These are phyloP conservation scores for Spongispora temasekensis DNA, from an alignment of 1,284 basidiomycete genomes.

Conservation along the genomic window DNA sequence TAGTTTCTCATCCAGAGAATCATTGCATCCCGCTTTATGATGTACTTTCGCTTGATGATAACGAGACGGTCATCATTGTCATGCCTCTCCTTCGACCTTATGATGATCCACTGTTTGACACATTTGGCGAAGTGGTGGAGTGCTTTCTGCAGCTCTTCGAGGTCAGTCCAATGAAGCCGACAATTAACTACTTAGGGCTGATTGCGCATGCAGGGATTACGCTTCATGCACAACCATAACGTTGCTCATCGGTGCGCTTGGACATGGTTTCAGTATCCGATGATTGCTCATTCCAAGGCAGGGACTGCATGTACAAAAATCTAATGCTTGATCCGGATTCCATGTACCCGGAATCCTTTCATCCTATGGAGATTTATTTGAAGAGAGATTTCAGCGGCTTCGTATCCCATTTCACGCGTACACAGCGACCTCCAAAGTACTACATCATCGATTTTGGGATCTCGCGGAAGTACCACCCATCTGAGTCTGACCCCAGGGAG, in stretches of 20 bases:
- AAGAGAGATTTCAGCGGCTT: background rate
- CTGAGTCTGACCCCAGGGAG: background rate
- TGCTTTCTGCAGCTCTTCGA: slow-evolving; percentile 20
- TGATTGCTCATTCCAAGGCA: background rate
- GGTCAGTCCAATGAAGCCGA: background rate
- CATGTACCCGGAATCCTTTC: background rate
- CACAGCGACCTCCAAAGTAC: background rate
- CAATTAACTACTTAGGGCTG: slow-evolving; percentile 8
- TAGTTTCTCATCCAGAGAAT: slow-evolving; percentile 4
- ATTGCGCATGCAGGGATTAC: slow-evolving; percentile 6
- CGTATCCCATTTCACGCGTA: background rate
- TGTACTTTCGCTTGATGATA: slow-evolving; percentile 1
- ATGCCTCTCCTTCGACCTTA: slow-evolving; percentile 18
- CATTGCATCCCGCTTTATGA: slow-evolving; percentile 23
- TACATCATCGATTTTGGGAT: background rate
- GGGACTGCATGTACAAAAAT: background rate
- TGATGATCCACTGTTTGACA: slow-evolving; percentile 15
- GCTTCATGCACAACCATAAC: slow-evolving; percentile 13
- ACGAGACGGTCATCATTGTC: slow-evolving; percentile 7
- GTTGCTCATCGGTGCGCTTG: background rate
- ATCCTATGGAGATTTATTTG: background rate
- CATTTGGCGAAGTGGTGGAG: slow-evolving; percentile 16
- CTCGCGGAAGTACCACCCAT: background rate
- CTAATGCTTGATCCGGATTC: background rate
- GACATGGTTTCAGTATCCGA: background rate